A percentile compares a stretch with the other conserved stretches of the same genome.
phyloP scores from a whole-genome alignment of 2,329 filamentous ascomycete genomes.

The Phyllosticta citribraziliensis region DNA sequence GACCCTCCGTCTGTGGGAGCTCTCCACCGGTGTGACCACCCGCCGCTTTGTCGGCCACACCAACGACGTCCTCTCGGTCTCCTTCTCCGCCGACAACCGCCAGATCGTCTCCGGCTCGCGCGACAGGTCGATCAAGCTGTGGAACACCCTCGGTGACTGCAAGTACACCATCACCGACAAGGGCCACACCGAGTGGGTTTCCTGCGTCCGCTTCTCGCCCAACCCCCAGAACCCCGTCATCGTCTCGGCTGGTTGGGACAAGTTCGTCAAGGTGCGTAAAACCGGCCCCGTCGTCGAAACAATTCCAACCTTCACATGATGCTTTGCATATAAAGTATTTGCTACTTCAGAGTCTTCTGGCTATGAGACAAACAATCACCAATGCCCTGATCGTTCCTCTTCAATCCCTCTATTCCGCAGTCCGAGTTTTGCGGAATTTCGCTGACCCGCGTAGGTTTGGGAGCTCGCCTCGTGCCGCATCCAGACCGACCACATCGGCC shows the following conservation, averaged over 20 bases:
- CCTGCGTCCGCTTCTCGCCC: constrained; percentile 98
- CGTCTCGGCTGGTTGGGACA: constrained; percentile 97
- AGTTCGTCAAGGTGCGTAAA: constrained; percentile 93
- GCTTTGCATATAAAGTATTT: constrained; percentile 96
- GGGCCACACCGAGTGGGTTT: constrained; percentile 99
- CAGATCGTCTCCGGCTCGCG: constrained; percentile 99
- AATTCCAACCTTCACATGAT: constrained; percentile 57
- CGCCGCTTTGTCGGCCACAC: constrained; percentile 98
- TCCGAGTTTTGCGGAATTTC: constrained; percentile 15
- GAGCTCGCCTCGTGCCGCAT: constrained; percentile 98
- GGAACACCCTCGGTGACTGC: constrained; percentile 99
- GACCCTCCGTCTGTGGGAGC: constrained; percentile 99
- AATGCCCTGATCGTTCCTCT: constrained; percentile 57
- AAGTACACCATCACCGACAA: constrained; percentile 99
- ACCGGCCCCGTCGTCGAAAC: not conserved
- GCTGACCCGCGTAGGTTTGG: constrained; percentile 66
- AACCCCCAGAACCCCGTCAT: constrained; percentile 99
- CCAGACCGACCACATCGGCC: constrained; percentile 99
- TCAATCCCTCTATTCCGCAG: constrained; percentile 14
- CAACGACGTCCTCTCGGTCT: constrained; percentile 99
- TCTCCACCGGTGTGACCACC: constrained; percentile 92
- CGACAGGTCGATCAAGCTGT: constrained; percentile 99
- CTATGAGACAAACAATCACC: constrained; percentile 98
- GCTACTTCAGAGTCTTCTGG: constrained; percentile 99
- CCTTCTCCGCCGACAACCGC: constrained; percentile 99